Conservation (phyloP, 2,329 filamentous ascomycete genomes). For the Penicillium sp. region DNA sequence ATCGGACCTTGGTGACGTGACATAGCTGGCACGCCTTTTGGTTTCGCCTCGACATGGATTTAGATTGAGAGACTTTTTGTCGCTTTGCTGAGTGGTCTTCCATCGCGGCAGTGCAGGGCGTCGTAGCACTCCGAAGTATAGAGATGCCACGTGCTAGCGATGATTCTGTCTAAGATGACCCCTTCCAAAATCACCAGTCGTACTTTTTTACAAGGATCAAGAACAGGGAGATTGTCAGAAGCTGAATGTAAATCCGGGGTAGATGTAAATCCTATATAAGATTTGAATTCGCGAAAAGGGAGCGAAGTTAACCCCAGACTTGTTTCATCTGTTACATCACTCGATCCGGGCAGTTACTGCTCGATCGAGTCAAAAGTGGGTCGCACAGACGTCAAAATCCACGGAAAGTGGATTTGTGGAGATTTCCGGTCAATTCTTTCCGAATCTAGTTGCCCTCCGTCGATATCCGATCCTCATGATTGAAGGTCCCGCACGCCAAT, state of each 20-base stretch:
- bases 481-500: not conserved
- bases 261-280: not conserved
- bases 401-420: not conserved
- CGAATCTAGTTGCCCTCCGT: not conserved
- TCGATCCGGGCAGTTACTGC: conserved; percentile 16
- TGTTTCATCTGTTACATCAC: not conserved
- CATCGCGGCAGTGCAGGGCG: not conserved
- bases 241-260: not conserved
- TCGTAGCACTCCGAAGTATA: too few relatives aligned
- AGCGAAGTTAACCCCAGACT: not conserved
- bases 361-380: conserved; percentile 12
- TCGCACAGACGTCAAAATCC: not conserved
- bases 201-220: not conserved
- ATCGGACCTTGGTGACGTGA: conserved; percentile 11
- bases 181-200: not conserved
- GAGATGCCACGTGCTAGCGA: too few relatives aligned
- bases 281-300: not conserved
- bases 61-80: not conserved
- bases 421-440: conserved; percentile 8
- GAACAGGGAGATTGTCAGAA: not conserved
- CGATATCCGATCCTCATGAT: not conserved
- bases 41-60: not conserved
- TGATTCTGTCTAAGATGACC: not conserved
- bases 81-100: not conserved
- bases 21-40: conserved; percentile 11